Base-by-base conservation (phyloP, 2,329 filamentous ascomycete genomes). In the Fusarium heterosporum region DNA sequence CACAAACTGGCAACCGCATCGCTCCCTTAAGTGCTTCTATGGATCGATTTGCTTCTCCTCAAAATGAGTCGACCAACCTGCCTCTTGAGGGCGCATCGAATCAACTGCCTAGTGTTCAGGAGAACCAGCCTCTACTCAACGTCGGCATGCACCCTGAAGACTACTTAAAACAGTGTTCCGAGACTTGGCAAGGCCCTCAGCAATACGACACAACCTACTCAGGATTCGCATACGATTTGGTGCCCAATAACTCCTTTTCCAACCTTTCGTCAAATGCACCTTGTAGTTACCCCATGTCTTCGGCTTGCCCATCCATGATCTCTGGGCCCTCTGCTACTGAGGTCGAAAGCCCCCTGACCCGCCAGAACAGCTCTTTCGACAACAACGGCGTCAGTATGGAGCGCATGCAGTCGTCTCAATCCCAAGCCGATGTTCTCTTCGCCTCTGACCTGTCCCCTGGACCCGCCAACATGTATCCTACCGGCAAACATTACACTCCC, bases 221-320 rank as follows among this genome's bases (percentile, higher is more conserved):
- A 8, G 49, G 40, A 28, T 45, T 68, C 25, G 4, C 52, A 13
- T 69, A 66, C 38, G 55, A 62, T 36, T 49, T 69, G 52, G 39
- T 70, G 4, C 63, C 72, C 2, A 53, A 69, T 36, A 59, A 60
- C 12, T 68, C 64, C 10, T 69, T 66, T 36, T 36, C 48, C n/a
- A 60, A 14, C 19, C 34, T 69, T 5, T 45, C 61, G 3, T 56
- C 72, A 11, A 59, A 65, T 42, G 70, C 75, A 19, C 61, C 67
- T 9, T 65, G 63, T 55, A 68, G 65, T 36, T 75, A 74, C 36
- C 72, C 73, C 4, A 59, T 77, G 6, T 73, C 76, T 2, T 81
- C 81, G 1, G 72, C 73, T 5, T 82, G 78, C 49, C 81, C 81
- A 2, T 83, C 82, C 1, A 76, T 83, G 75, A 76, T 79, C 28